These are phyloP conservation scores for Hibiscus trionum DNA, from an alignment of 345 rosid genomes.

Conservation along the genomic window DNA sequence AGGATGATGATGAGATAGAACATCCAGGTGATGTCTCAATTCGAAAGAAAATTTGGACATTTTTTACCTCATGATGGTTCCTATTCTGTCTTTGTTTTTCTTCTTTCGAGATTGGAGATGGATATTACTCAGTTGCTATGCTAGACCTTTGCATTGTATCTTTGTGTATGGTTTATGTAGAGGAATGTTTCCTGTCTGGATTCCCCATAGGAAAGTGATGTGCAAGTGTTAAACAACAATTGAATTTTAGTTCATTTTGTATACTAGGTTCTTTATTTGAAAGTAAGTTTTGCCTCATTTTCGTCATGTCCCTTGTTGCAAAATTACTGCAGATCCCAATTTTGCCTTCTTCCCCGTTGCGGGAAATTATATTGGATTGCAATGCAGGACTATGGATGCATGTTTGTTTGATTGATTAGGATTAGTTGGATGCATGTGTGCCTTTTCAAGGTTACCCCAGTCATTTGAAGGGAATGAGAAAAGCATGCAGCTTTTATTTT, in stretches of 20 bases:
- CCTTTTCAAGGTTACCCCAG: not conserved
- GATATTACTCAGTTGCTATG: not conserved
- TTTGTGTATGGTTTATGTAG: not conserved
- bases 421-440: not conserved
- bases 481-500: too few species aligned
- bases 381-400: not conserved
- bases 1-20: conserved; percentile 40
- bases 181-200: not conserved
- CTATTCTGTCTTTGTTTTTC: not conserved
- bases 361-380: not conserved
- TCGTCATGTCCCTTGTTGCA: not conserved
- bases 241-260: not conserved
- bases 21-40: conserved; percentile 56
- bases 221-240: not conserved
- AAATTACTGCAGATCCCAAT: not conserved
- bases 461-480: not conserved
- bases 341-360: not conserved
- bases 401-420: not conserved
- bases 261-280: not conserved
- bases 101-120: not conserved
- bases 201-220: not conserved
- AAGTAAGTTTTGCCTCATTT: not conserved
- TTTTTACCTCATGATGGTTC: conserved; percentile 50
- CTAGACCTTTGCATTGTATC: not conserved
- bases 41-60: conserved; percentile 77